These are phyloP conservation scores for Calonectria naviculata DNA, from an alignment of 2,329 filamentous ascomycete species.

Conservation along the genomic window DNA sequence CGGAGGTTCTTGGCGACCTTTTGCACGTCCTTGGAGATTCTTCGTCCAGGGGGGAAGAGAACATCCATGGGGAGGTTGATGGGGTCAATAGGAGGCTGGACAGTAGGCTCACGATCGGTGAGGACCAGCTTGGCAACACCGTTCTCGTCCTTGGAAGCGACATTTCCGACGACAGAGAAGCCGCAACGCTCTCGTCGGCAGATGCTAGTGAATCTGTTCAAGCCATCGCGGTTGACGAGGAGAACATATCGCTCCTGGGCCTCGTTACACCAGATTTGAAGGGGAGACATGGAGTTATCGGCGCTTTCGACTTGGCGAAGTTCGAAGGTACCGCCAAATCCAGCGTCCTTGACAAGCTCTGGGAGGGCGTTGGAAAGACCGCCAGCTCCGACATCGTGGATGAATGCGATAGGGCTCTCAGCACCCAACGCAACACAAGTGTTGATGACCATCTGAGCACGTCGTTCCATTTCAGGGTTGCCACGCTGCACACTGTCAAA, in stretches of 20 bases:
- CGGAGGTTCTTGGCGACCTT: conserved; percentile 64
- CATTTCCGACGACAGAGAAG: conserved; percentile 90
- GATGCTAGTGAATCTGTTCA: conserved; percentile 80
- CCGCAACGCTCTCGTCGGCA: conserved; percentile 87
- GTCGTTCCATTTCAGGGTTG: conserved; percentile 94
- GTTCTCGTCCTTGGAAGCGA: conserved; percentile 69
- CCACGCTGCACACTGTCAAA: conserved; percentile 98
- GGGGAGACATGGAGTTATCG: conserved; percentile 90
- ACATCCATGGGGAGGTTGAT: conserved; percentile 92
- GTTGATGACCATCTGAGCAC: conserved; percentile 98
- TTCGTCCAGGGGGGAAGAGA: conserved; percentile 78
- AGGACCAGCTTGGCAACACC: conserved; percentile 81
- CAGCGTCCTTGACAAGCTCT: conserved; percentile 91
- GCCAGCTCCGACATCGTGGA: conserved; percentile 97
- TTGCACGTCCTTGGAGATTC: conserved; percentile 41
- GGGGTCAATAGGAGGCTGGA: conserved; percentile 72
- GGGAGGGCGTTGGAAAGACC: conserved; percentile 79
- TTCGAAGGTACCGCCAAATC: conserved; percentile 91
- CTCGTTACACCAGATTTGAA: conserved; percentile 96
- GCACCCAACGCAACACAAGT: conserved; percentile 86
- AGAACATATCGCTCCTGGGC: conserved; percentile 95
- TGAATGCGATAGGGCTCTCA: conserved; percentile 92
- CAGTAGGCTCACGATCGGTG: conserved; percentile 80
- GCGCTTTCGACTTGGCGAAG: conserved; percentile 93
- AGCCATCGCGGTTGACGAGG: conserved; percentile 81